Base-by-base conservation (phyloP, 257 asterid genomes). In the Nemophila menziesii region DNA sequence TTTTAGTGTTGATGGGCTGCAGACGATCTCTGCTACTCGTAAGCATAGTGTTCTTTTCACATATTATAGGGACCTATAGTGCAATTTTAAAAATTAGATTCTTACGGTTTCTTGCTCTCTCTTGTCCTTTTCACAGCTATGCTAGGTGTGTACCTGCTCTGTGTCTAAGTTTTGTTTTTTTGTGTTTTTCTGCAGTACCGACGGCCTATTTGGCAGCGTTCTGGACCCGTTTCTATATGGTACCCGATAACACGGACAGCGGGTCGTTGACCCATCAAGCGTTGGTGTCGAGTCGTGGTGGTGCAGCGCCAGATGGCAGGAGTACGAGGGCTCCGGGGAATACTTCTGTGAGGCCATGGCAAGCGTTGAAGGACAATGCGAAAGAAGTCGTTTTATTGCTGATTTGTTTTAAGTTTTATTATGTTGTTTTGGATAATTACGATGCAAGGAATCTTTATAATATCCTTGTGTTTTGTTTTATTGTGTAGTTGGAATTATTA, bases 171-270 rank as follows among this genome's bases (percentile, higher is more conserved):
- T 29, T 33, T 9, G 36, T 11, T n/a, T n/a, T n/a, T n/a, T n/a
- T n/a, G n/a, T n/a, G n/a, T n/a, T n/a, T n/a, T n/a, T 1, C 21
- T 19, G 41, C 79, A 89, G 98, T 89, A 40, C 98, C 98, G 8
- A 95, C 98, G 24, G 98, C 93, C 0, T 96, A 89, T 65, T 53
- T 89, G 59, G 98, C 96, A 29, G 98, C 98, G n/a, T 89, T 89
- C 22, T 77, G 98, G 26, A 96, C 98, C 13, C 86, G 98, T 3
- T 89, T 81, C 49, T 89, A 89, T 50, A 74, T 89, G 96, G 96
- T 80, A 64, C 96, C 96, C 0, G 93, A 84, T 33, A 72, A 86
- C 5, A 78, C 94, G 0, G 98, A 89, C 43, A 73, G 89, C 33
- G 98, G 93, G 2, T 85, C 94, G 0, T 55, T 80, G 67, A 44